Conservation (phyloP, 2,329 filamentous ascomycete species). For the Pestalotiopsis sp. region DNA sequence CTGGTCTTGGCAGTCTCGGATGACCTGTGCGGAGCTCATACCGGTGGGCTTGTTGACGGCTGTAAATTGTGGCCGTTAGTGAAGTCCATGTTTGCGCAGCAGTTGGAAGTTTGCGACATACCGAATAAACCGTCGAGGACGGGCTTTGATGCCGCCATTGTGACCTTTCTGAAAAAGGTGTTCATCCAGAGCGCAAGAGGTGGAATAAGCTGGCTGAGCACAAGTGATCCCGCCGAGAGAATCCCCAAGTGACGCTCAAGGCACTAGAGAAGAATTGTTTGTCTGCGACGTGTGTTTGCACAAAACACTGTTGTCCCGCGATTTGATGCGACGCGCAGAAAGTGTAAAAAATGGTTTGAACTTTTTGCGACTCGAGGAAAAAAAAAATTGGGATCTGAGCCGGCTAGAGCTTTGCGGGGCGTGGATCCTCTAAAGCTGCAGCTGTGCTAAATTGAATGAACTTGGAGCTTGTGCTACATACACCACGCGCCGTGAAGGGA, state of each 20-base stretch:
- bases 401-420: neutral
- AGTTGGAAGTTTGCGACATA: constrained; percentile 31
- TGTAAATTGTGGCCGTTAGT: too few relatives aligned
- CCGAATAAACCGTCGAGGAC: constrained; percentile 61
- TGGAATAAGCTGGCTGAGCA: constrained; percentile 10
- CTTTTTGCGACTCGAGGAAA: neutral
- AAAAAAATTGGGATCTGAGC: constrained; percentile 4
- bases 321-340: constrained; percentile 5
- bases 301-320: neutral
- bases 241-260: neutral
- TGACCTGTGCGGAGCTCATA: constrained; percentile 85
- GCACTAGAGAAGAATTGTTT: neutral
- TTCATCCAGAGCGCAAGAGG: constrained; percentile 30
- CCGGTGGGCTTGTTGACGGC: constrained; percentile 91
- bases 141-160: constrained; percentile 53
- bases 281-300: neutral
- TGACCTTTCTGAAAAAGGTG: constrained; percentile 31
- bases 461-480: neutral
- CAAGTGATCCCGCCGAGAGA: neutral
- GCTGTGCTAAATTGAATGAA: neutral
- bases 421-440: neutral
- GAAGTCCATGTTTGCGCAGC: neutral
- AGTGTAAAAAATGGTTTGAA: neutral
- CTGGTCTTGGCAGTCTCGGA: constrained; percentile 81
- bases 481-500: neutral